Evolutionary conservation across 208 protist species (phyloP), one percentile per base, ranked within the genome.

Genomic region (Leptomonas seymouri): DNA sequence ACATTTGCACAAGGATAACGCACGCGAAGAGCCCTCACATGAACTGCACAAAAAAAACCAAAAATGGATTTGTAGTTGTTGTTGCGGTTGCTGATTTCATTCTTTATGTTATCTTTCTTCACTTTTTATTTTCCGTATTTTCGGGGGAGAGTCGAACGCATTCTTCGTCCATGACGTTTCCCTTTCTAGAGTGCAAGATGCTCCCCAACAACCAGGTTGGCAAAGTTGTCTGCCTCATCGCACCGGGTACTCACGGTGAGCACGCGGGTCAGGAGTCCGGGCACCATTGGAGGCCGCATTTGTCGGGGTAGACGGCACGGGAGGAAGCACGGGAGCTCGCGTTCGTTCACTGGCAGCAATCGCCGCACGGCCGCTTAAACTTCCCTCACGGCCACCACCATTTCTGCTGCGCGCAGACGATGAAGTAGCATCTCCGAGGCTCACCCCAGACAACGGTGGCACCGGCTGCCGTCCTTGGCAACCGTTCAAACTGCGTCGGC

Each of bases 191-290:
- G 34, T 39, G 9, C 34, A 39, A 3, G 34, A 39, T 9, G 34
- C 34, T 3, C 3, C 34, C 7, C 7, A 39, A 39, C 34, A 39
- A 39, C 3, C 34, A 9, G 34, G 34, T 9, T 39, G 9, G 34
- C 34, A 39, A 39, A 3, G 9, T 39, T 3, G 9, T 9, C 34
- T 9, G 7, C 34, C 9, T 39, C 9, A 39, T 3, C 34, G 34
- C 46, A 65, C 60, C 31, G 60, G 60, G 21, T 55, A 65, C 60
- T 65, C 45, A 20, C 60, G 60, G 11, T 46, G 60, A 23, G 60
- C 16, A 20, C 34, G 36, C 46, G 44, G 20, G 30, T 53, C 46
- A 11, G 60, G 44, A 3, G 60, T 65, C 5, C 60, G 44, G 9
- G 45, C 46, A 9, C 60, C 60, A 5, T n/a, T 55, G 14, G 60